Base-by-base conservation (phyloP, 371 early-diverging fungal genomes). In the Rhizopus sp. region DNA sequence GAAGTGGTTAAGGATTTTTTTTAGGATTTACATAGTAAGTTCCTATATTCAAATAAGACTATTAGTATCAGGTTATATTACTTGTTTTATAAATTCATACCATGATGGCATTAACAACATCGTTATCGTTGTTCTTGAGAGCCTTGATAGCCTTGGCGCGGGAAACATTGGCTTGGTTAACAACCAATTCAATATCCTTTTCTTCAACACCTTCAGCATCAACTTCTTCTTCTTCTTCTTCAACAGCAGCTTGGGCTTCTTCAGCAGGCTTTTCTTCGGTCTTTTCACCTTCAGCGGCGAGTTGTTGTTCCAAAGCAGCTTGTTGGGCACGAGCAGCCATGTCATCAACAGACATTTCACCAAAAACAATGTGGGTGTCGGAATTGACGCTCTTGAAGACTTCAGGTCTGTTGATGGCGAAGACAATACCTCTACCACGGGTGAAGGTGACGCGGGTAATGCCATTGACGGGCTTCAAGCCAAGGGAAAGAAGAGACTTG, bases 71-170 rank as follows among this genome's bases (percentile, higher is more conserved):
- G 34, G 16, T 42, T 46, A 30, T 23, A 5, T 52, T 10, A 9
- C 10, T 12, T 7, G 9, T 10, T 40, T 30, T 4, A 45, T 9
- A 40, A n/a, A 23, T 23, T 23, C 67, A 62, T 70, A 74, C 89
- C 94, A 98, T 97, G 82, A 97, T 97, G 69, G 97, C 94, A 73
- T 94, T 94, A 69, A 98, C 94, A 64, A 98, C 88, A 76, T 98
- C 98, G 75, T 85, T 89, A 72, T 86, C 78, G 86, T 92, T 90
- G 68, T 82, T 78, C 82, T 87, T 89, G 60, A 93, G 78, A 41
- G 96, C 96, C 85, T 89, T 90, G 76, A 97, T 82, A 40, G 97
- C 98, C 86, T 93, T 91, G 77, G 84, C 68, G 55, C 96, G 89
- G 61, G 88, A 81, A 63, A 88, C 90, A 69, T 85, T 87, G 66